Evolutionary conservation across 23 red algal species (phyloP).

Genomic region (Pyropia yezoensis): DNA sequence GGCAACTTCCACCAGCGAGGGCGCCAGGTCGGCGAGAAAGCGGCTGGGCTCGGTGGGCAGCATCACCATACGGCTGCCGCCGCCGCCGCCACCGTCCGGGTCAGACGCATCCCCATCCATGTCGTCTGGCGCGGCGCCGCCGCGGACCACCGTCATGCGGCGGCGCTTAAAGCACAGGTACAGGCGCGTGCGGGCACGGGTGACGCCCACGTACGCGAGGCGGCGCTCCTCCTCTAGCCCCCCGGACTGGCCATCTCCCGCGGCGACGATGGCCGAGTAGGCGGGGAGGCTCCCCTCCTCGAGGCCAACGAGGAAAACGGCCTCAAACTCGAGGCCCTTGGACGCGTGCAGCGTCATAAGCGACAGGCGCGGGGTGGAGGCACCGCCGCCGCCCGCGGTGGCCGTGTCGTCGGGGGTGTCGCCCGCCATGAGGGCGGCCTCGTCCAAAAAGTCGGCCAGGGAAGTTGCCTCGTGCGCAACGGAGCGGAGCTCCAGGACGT

Average conservation of each 20-base stretch:
- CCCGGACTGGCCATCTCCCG: background rate
- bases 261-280: background rate
- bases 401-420: background rate
- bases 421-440: constrained; percentile 32
- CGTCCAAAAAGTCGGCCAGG: constrained; percentile 26
- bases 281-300: constrained; percentile 47
- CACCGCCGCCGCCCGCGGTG: background rate
- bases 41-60: too few species aligned
- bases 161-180: constrained; percentile 2
- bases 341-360: constrained; percentile 75
- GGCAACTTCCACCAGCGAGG: too few species aligned
- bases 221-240: constrained; percentile 58
- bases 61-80: too few species aligned
- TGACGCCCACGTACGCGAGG: constrained; percentile 74
- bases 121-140: too few species aligned
- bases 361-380: constrained; percentile 1
- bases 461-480: constrained; percentile 3
- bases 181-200: constrained; percentile 39
- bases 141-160: too few species aligned
- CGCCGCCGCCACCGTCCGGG: too few species aligned
- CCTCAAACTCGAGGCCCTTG: constrained; percentile 77
- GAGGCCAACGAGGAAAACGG: constrained; percentile 55
- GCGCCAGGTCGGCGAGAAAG: too few species aligned
- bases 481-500: constrained; percentile 32
- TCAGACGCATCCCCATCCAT: too few species aligned